These are phyloP conservation scores for Candida ovalis DNA, from an alignment of 805 yeast genomes.

Conservation along the genomic window DNA sequence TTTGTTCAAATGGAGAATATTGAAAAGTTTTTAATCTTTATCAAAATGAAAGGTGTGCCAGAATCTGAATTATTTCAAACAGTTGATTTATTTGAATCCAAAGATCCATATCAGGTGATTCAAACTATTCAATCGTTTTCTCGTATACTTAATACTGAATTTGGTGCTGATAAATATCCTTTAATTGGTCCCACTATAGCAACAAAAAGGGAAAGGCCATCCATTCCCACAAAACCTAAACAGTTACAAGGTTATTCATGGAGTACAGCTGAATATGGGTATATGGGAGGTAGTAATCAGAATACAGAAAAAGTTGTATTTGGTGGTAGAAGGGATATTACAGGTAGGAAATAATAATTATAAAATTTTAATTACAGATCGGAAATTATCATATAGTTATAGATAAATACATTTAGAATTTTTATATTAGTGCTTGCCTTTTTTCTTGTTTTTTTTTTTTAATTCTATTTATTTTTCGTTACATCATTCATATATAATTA, in stretches of 20 bases:
- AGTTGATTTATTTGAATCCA: slow-evolving; percentile 63
- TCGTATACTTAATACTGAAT: slow-evolving; percentile 55
- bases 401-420: too few species aligned
- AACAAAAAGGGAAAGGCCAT: slow-evolving; percentile 44
- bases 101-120: slow-evolving; percentile 77
- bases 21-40: slow-evolving; percentile 60
- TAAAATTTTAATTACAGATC: too few species aligned
- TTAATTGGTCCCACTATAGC: slow-evolving; percentile 58
- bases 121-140: slow-evolving; percentile 72
- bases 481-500: not conserved
- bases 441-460: too few species aligned
- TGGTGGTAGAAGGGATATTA: slow-evolving; percentile 48
- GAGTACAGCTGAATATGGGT: slow-evolving; percentile 60
- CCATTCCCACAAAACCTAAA: slow-evolving; percentile 52
- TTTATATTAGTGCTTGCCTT: too few species aligned
- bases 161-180: slow-evolving; percentile 40
- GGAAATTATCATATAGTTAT: too few species aligned
- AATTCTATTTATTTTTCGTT: too few species aligned
- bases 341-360: slow-evolving; percentile 10
- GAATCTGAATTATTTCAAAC: slow-evolving; percentile 83
- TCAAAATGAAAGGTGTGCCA: slow-evolving; percentile 64
- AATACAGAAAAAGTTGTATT: slow-evolving; percentile 50
- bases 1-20: slow-evolving; percentile 85
- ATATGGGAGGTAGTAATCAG: slow-evolving; percentile 55
- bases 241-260: slow-evolving; percentile 39